Base-by-base conservation (phyloP, 495 filamentous ascomycete genomes). In the Hypoxylon fuscum region DNA sequence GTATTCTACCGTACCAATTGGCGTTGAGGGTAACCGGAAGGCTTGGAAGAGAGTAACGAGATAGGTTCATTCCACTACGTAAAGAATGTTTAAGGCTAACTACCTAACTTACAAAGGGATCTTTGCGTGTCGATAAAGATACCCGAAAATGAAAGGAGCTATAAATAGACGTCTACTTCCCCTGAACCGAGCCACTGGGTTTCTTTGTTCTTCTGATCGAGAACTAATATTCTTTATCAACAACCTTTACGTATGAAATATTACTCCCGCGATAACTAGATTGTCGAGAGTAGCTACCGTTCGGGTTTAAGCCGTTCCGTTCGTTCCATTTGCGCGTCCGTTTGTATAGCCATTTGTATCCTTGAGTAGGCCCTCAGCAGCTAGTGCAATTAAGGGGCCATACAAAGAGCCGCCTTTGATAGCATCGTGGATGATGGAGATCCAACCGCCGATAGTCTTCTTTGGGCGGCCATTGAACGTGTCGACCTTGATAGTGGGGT, bases 401-500 rank as follows among this genome's bases (percentile, higher is more conserved):
- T 67, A 64, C 18, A 75, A 43, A 32, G 58, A 59, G 7, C 71
- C 72, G 7, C 50, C 54, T 31, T 70, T 68, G 32, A 75, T 55
- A 1, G 66, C 59, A 27, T 73, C 62, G 35, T 73, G 69, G 31
- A 75, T 63, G 20, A 66, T 62, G 6, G 66, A 69, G 14, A 72
- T 62, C 66, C 58, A 66, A 5, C 63, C 52, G 12, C 71, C 69
- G 0, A 70, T 53, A 31, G 48, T 68, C 38, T 58, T 64, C 52
- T 64, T 55, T 9, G 52, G 25, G 25, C 63, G 52, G 27, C 63
- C 63, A 23, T 48, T 42, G n/a, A 61, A 20, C 14, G 44, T 53
- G 18, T 59, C 31, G 10, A 55, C 46, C 48, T 71, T 29, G 23
- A 71, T 47, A 1, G 75, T 70, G 1, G 79, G 78, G 48, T 79